A percentile compares a stretch with the other conserved stretches of the same genome.
Evolutionary conservation across 495 filamentous ascomycete species (phyloP).

Genomic region (Aspergillus indologenus): DNA sequence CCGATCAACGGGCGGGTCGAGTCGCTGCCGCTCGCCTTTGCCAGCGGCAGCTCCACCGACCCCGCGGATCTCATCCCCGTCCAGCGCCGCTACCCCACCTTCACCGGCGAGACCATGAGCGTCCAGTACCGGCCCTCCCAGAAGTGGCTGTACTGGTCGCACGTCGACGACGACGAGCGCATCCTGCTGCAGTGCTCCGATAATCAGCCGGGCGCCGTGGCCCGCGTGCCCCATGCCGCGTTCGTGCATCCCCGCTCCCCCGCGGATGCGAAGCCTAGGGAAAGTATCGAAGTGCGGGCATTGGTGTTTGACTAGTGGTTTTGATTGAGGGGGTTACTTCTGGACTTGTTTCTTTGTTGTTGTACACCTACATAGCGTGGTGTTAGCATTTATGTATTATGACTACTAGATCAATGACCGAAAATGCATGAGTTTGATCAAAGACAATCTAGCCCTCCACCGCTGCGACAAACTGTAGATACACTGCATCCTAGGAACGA

Average conservation of each 20-base stretch:
- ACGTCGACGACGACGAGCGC: constrained; percentile 69
- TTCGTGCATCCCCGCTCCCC: constrained; percentile 71
- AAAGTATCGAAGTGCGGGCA: constrained; percentile 85
- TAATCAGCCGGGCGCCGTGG: constrained; percentile 54
- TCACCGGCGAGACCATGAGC: constrained; percentile 67
- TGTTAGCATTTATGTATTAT: too few species aligned
- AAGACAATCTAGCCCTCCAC: too few species aligned
- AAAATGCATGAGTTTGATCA: too few species aligned
- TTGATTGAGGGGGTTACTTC: not conserved
- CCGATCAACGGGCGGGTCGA: constrained; percentile 71
- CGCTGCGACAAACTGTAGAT: too few species aligned
- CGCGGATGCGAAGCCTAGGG: constrained; percentile 53
- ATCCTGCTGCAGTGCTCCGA: constrained; percentile 82
- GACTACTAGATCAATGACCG: too few species aligned
- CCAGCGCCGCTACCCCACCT: constrained; percentile 69
- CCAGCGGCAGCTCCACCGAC: constrained; percentile 54
- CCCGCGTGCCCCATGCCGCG: constrained; percentile 72
- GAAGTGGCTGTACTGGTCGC: constrained; percentile 74
- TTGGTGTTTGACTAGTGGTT: constrained; percentile 61
- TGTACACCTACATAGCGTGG: too few species aligned
- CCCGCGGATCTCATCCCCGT: constrained; percentile 67
- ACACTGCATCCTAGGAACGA: too few species aligned
- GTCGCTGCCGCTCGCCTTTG: constrained; percentile 66
- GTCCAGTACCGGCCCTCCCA: constrained; percentile 59
- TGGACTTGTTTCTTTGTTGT: too few species aligned